A percentile compares a stretch with the other conserved stretches of the same genome.
Evolutionary conservation across 2,329 filamentous ascomycete genomes (phyloP).

Genomic region (Taxawa tesnikishii): DNA sequence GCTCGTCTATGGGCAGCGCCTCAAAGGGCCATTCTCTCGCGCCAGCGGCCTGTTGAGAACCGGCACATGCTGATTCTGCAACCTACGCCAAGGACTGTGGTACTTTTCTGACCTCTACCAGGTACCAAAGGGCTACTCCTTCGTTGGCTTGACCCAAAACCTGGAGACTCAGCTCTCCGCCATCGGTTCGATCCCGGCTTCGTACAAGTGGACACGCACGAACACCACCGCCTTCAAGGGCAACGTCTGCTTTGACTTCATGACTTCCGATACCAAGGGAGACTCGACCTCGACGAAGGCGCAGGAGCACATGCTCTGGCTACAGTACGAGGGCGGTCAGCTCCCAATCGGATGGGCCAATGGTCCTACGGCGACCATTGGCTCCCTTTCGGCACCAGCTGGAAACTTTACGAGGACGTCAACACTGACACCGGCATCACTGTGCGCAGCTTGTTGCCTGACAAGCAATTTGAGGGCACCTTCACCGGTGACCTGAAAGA

Average conservation of each 20-base stretch:
- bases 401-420: constrained; percentile 30
- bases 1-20: no score
- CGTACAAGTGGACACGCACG: constrained; percentile 27
- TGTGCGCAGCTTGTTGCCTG: constrained; percentile 25
- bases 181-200: constrained; percentile 27
- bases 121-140: constrained; percentile 32
- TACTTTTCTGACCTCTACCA: no score
- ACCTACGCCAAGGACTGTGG: no score
- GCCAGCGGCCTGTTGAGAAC: no score
- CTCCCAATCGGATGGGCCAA: constrained; percentile 29
- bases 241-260: constrained; percentile 33
- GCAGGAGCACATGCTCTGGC: constrained; percentile 34
- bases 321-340: constrained; percentile 31
- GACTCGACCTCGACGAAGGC: constrained; percentile 27
- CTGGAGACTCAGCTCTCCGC: constrained; percentile 26
- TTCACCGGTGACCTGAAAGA: constrained; percentile 30
- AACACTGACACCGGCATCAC: constrained; percentile 32
- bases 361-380: constrained; percentile 22
- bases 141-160: constrained; percentile 31
- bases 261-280: constrained; percentile 30
- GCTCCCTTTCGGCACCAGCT: constrained; percentile 25
- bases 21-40: no score
- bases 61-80: no score
- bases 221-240: constrained; percentile 31
- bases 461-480: constrained; percentile 24